Evolutionary conservation across 139 green algal species (phyloP).

Genomic region (Chlorella sp.): DNA sequence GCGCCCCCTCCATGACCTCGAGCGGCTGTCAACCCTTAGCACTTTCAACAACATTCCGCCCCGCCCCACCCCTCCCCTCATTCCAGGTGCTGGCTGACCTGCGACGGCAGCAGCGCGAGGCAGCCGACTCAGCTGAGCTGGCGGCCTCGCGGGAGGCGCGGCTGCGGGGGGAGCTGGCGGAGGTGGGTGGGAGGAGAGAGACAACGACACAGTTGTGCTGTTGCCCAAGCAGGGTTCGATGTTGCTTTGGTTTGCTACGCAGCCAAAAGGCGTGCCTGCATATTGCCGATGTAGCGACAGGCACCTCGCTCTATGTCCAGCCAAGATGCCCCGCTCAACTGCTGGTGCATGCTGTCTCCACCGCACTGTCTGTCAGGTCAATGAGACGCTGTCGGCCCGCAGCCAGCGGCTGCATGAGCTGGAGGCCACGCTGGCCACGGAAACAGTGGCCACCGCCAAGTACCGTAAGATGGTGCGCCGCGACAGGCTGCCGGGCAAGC

Average conservation of each 20-base stretch:
- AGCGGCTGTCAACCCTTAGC: too few relatives aligned
- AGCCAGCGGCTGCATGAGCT: conserved; percentile 12
- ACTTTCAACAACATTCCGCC: neutral
- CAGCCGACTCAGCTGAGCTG: conserved; percentile 18
- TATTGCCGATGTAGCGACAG: too few relatives aligned
- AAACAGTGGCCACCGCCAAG: conserved; percentile 35
- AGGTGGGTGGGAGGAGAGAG: conserved; percentile 2
- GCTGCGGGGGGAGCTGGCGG: conserved; percentile 14
- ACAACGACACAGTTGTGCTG: too few relatives aligned
- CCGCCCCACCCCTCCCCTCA: neutral
- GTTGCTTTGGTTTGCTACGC: too few relatives aligned
- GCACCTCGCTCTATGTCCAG: too few relatives aligned
- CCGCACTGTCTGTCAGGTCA: neutral
- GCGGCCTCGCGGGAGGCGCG: conserved; percentile 7
- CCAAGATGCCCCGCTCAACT: too few relatives aligned
- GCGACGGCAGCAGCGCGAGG: conserved; percentile 7
- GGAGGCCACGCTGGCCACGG: conserved; percentile 13
- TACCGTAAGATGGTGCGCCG: conserved; percentile 44
- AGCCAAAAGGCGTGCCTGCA: too few relatives aligned
- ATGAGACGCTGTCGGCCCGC: neutral
- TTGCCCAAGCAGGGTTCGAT: too few relatives aligned
- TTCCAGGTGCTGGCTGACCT: conserved; percentile 30
- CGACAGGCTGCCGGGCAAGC: neutral
- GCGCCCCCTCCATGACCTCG: too few relatives aligned
- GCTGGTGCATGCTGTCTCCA: too few relatives aligned